A percentile compares a stretch with the other conserved stretches of the same genome.
Evolutionary conservation across 139 green algal genomes (phyloP).

Genomic region (Asterochloris sp.): DNA sequence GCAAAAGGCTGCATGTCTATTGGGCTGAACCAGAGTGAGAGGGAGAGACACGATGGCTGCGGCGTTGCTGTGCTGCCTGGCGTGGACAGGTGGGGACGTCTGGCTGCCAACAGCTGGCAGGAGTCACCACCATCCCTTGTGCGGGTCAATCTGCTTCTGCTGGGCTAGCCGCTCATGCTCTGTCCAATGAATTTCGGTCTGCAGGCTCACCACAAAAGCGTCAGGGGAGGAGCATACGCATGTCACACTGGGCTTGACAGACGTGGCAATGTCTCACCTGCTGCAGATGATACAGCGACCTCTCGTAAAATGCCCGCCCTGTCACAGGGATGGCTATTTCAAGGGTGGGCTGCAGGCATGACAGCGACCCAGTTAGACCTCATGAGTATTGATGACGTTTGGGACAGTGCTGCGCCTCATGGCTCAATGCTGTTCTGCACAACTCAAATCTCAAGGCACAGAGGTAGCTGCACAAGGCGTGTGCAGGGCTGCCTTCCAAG

Average conservation of each 20-base stretch:
- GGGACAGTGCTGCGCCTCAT: not conserved
- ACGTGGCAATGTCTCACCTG: not conserved
- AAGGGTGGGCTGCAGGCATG: constrained; percentile 4
- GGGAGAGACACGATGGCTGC: too few species aligned
- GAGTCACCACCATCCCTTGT: constrained; percentile 2
- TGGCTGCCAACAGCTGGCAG: too few species aligned
- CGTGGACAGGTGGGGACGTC: too few species aligned
- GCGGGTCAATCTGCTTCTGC: not conserved
- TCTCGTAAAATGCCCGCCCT: not conserved
- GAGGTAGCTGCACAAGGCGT: not conserved
- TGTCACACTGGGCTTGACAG: not conserved
- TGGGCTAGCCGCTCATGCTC: constrained; percentile 4
- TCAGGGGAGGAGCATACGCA: not conserved
- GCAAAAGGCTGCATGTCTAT: too few species aligned
- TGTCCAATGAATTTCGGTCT: constrained; percentile 12
- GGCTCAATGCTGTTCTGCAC: not conserved
- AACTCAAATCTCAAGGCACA: not conserved
- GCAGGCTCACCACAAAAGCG: not conserved
- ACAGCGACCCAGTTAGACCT: not conserved
- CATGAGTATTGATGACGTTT: not conserved
- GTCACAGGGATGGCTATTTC: not conserved
- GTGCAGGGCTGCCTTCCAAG: not conserved
- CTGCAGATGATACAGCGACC: constrained; percentile 6
- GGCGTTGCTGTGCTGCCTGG: too few species aligned
- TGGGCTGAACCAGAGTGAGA: too few species aligned